These are phyloP conservation scores for Lachancea fermentati DNA, from an alignment of 805 yeast genomes.

Conservation along the genomic window DNA sequence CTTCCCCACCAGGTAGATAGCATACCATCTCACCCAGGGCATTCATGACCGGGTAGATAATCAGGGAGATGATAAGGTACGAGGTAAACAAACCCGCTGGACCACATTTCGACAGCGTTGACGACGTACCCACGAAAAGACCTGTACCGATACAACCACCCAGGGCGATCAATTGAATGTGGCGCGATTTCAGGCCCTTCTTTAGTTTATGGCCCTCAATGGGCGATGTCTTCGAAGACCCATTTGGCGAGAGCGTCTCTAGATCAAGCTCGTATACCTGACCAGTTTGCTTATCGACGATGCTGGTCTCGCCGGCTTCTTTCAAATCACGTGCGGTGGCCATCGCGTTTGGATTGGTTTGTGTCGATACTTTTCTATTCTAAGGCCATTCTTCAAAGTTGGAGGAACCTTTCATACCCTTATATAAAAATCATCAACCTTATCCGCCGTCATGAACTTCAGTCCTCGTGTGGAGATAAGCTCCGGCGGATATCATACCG, in stretches of 20 bases:
- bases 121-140: constrained; percentile 52
- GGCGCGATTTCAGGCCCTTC: constrained; percentile 54
- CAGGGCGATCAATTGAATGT: constrained; percentile 72
- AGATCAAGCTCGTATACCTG: constrained; percentile 10
- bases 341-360: constrained; percentile 3
- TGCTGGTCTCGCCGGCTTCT: constrained; percentile 11
- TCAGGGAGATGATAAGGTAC: constrained; percentile 55
- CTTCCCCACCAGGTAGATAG: constrained; percentile 41
- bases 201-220: constrained; percentile 12
- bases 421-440: neutral
- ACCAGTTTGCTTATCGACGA: constrained; percentile 10
- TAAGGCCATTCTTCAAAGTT: too few relatives aligned
- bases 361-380: neutral
- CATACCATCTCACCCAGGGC: constrained; percentile 66
- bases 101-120: constrained; percentile 58
- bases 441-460: too few relatives aligned
- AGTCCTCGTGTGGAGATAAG: too few relatives aligned
- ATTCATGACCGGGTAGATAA: constrained; percentile 61
- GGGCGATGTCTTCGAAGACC: neutral
- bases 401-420: neutral
- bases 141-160: constrained; percentile 77
- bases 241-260: constrained; percentile 5
- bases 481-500: neutral
- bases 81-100: constrained; percentile 65
- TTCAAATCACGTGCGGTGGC: constrained; percentile 6